Base-by-base conservation (phyloP, 2,329 filamentous ascomycete species). In the Ustilaginoidea virens region DNA sequence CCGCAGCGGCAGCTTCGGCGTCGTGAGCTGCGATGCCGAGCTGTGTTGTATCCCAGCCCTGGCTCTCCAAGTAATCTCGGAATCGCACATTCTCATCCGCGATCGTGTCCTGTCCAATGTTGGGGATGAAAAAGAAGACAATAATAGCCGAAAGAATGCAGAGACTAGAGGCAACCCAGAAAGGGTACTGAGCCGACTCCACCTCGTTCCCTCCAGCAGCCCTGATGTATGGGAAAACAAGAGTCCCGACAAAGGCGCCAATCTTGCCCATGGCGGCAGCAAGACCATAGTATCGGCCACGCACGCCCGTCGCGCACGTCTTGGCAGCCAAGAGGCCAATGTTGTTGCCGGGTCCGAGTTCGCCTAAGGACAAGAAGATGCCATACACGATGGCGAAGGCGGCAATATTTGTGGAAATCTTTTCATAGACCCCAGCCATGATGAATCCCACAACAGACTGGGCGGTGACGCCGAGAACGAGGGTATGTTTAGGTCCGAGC, bases 271-370 rank as follows among this genome's bases (percentile, higher is more conserved):
- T 44, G 0, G 78, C 78, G 0, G 80, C 79, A 0, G 80, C 79
- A 25, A 81, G 65, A 4, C 76, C 73, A 40, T 78, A 78, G 52
- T 77, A 78, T 24, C 60, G 61, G 3, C 85, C 86, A 23, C 85
- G 70, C 11, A 94, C 76, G 12, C 80, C 78, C 4, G 86, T 93
- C 0, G 86, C 82, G 43, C 76, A 86, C 2, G 81, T 87, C 60
- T 93, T 93, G 27, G 80, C 79, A 0, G 86, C 85, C 19, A 92
- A 53, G 1, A 93, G 66, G 3, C 85, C 85, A 40, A 93, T 92
- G 49, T 93, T 93, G 58, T 93, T 80, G 9, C 86, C 86, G 0
- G 86, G 83, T 0, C 86, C 86, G 22, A 92, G 56, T 50, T 56
- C 52, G 22, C 53, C 53, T 2, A 55, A 48, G 1, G 52, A 43